phyloP scores from a whole-genome alignment of 176 grass and related monocot genomes.

The Otatea glauca region DNA sequence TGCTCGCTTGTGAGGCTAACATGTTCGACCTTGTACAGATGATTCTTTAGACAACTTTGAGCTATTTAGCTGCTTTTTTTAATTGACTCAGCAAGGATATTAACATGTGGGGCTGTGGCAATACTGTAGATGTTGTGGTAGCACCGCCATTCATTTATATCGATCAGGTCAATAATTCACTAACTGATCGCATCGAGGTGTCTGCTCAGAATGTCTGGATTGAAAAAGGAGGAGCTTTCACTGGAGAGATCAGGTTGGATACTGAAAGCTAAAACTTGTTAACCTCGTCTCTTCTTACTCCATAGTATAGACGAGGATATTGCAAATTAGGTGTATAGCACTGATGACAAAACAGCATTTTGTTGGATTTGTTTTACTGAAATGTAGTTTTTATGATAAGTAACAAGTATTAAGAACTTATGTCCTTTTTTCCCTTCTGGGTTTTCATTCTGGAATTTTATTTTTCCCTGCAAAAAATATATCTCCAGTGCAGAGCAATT shows the following conservation, averaged over 20 bases:
- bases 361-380: background rate
- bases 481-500: slow-evolving; percentile 78
- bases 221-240: slow-evolving; percentile 93
- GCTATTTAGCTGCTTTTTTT: slow-evolving; percentile 15
- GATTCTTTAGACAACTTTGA: slow-evolving; percentile 17
- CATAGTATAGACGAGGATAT: background rate
- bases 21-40: background rate
- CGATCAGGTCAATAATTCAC: slow-evolving; percentile 82
- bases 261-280: background rate
- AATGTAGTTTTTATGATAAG: background rate
- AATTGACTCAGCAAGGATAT: background rate
- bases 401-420: background rate
- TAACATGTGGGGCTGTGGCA: slow-evolving; percentile 32
- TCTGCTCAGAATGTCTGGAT: slow-evolving; percentile 93
- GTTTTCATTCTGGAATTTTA: slow-evolving; percentile 27
- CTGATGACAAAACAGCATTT: background rate
- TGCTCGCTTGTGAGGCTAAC: background rate
- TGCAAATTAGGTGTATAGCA: background rate
- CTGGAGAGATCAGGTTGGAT: slow-evolving; percentile 91
- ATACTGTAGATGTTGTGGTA: slow-evolving; percentile 91
- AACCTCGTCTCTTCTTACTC: slow-evolving; percentile 15
- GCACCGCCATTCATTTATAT: slow-evolving; percentile 92
- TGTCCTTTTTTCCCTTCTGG: slow-evolving; percentile 5
- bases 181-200: slow-evolving; percentile 75
- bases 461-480: slow-evolving; percentile 34